Evolutionary conservation across 345 rosid species (phyloP).

Genomic region (Camelina laxa): DNA sequence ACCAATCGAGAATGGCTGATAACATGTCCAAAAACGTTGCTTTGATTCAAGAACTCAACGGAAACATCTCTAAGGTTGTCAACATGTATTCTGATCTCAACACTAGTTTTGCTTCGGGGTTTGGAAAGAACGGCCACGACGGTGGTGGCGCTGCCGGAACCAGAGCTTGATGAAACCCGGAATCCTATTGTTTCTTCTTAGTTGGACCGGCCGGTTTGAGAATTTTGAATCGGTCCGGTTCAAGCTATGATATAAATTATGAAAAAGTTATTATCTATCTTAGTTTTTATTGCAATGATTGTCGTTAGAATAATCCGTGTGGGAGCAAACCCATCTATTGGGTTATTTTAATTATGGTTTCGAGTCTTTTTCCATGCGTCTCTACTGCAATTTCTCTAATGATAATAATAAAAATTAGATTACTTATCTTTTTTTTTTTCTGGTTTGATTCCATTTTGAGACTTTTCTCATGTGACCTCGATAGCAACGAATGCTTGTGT

Average conservation of each 20-base stretch:
- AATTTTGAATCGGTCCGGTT: slow-evolving; percentile 29
- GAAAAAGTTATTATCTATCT: background rate
- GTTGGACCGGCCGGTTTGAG: slow-evolving; percentile 40
- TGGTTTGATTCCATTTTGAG: background rate
- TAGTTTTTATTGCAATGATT: slow-evolving; percentile 41
- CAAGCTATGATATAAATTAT: background rate
- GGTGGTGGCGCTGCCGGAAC: slow-evolving; percentile 42
- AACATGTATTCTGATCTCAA: slow-evolving; percentile 71
- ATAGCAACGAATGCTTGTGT: slow-evolving; percentile 34
- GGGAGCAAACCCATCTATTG: slow-evolving; percentile 43
- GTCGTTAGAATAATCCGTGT: slow-evolving; percentile 45
- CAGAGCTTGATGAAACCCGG: slow-evolving; percentile 37
- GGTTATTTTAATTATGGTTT: slow-evolving; percentile 46
- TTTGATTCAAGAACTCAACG: slow-evolving; percentile 85
- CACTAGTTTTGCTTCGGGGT: slow-evolving; percentile 54
- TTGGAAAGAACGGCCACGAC: slow-evolving; percentile 37
- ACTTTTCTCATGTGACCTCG: slow-evolving; percentile 3
- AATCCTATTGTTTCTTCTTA: slow-evolving; percentile 23
- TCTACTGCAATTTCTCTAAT: slow-evolving; percentile 37
- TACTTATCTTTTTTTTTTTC: background rate
- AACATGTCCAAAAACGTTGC: slow-evolving; percentile 94
- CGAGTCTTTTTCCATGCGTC: slow-evolving; percentile 40
- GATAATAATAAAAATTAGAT: slow-evolving; percentile 14
- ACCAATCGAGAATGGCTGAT: slow-evolving; percentile 69
- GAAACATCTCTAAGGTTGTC: slow-evolving; percentile 80